Percentiles rank a stretch among this genome's conserved stretches.
Conservation (phyloP, 305 asterid species). For the Nicotiana rustica region DNA sequence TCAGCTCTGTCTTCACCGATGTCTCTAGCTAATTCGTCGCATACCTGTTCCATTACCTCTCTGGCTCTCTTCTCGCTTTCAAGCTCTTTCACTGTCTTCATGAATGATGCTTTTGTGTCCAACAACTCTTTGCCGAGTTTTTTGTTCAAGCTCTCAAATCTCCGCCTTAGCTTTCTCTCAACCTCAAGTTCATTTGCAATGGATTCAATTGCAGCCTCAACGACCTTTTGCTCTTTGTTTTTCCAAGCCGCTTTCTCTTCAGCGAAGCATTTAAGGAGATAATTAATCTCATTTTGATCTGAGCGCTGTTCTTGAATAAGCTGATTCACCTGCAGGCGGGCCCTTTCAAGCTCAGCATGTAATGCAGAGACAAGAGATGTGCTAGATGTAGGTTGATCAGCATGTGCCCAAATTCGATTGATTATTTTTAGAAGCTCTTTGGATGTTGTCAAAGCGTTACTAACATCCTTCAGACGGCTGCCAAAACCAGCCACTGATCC, state of each 20-base stretch:
- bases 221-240: conserved; percentile 59
- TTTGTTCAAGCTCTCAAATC: conserved; percentile 81
- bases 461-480: conserved; percentile 77
- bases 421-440: conserved; percentile 93
- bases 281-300: conserved; percentile 63
- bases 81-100: conserved; percentile 69
- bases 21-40: conserved; percentile 75
- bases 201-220: conserved; percentile 68
- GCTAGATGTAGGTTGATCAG: conserved; percentile 85
- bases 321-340: conserved; percentile 86
- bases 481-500: conserved; percentile 60
- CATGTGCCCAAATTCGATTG: conserved; percentile 83
- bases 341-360: conserved; percentile 93
- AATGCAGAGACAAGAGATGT: conserved; percentile 86
- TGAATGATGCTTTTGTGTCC: conserved; percentile 63
- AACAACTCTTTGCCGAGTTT: conserved; percentile 83
- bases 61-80: conserved; percentile 83
- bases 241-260: conserved; percentile 93
- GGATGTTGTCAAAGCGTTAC: conserved; percentile 88
- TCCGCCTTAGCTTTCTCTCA: conserved; percentile 71
- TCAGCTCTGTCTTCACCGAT: conserved; percentile 67
- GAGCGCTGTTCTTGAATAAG: conserved; percentile 75
- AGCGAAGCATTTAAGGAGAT: conserved; percentile 74
- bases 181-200: conserved; percentile 73
- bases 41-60: conserved; percentile 71